Evolutionary conservation across 2,329 filamentous ascomycete species (phyloP).

Genomic region (Trichoderma lentiforme): DNA sequence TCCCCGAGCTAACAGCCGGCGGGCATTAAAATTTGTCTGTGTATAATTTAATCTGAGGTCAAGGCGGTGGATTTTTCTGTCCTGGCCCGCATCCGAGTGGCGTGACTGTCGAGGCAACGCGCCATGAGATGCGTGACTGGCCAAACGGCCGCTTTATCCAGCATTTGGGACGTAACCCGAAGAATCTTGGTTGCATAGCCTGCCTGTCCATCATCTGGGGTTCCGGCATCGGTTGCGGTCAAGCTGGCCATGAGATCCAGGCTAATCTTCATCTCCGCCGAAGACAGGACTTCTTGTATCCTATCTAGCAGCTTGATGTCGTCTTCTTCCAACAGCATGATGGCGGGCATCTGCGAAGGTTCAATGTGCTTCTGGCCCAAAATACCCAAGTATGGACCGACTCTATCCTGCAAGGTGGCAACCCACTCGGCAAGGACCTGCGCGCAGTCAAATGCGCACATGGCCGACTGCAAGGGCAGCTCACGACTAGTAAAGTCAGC

Average conservation of each 20-base stretch:
- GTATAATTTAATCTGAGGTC: conserved; percentile 36
- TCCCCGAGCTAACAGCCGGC: not conserved
- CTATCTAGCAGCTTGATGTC: conserved; percentile 82
- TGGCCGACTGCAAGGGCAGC: conserved; percentile 81
- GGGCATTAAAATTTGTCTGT: not conserved
- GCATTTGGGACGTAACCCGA: conserved; percentile 78
- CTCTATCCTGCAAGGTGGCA: conserved; percentile 85
- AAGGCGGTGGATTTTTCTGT: conserved; percentile 50
- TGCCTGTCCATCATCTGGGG: conserved; percentile 57
- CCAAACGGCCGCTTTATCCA: conserved; percentile 89
- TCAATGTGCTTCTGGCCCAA: conserved; percentile 81
- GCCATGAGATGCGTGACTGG: conserved; percentile 61
- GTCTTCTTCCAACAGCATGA: conserved; percentile 89
- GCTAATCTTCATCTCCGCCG: conserved; percentile 76
- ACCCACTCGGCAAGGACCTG: conserved; percentile 95
- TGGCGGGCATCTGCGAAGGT: conserved; percentile 72
- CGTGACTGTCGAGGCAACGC: conserved; percentile 53
- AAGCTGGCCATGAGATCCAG: conserved; percentile 47
- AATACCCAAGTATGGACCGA: conserved; percentile 84
- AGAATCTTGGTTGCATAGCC: conserved; percentile 85
- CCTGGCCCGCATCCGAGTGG: conserved; percentile 48
- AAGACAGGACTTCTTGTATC: conserved; percentile 73
- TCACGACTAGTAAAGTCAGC: conserved; percentile 80
- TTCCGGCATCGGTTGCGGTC: conserved; percentile 50
- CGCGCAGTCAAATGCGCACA: conserved; percentile 91